Percentiles rank a stretch among this genome's conserved stretches.
These are phyloP conservation scores for Solidago caesia DNA, from an alignment of 129 eudicot species.

Conservation along the genomic window DNA sequence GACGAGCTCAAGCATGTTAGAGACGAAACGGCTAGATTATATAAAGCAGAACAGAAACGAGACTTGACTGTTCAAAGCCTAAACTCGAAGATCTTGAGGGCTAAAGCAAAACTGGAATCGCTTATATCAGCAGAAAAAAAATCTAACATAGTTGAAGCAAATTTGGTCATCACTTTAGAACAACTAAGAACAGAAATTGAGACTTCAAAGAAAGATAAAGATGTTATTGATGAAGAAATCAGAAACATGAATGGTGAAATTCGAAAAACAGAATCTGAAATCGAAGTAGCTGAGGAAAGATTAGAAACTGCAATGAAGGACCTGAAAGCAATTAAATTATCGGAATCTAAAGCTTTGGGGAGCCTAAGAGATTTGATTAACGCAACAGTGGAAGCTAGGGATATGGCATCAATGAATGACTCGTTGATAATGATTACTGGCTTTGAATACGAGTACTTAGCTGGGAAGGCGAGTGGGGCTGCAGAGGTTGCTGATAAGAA, in stretches of 20 bases:
- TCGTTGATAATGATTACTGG: conserved; percentile 54
- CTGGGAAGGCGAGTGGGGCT: conserved; percentile 51
- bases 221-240: conserved; percentile 37
- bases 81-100: conserved; percentile 69
- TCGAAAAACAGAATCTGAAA: conserved; percentile 38
- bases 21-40: conserved; percentile 44
- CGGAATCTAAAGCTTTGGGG: conserved; percentile 57
- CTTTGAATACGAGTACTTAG: conserved; percentile 71
- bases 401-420: conserved; percentile 35
- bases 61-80: conserved; percentile 56
- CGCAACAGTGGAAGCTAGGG: conserved; percentile 46
- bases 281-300: conserved; percentile 46
- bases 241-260: conserved; percentile 41
- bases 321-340: conserved; percentile 45
- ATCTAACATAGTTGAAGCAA: conserved; percentile 40
- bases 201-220: conserved; percentile 44
- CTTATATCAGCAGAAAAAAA: conserved; percentile 46
- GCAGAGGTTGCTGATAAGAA: conserved; percentile 74
- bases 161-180: conserved; percentile 38
- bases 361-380: conserved; percentile 44
- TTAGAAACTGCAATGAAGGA: conserved; percentile 54
- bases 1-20: conserved; percentile 46
- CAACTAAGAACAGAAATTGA: conserved; percentile 51
- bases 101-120: conserved; percentile 58
- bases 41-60: conserved; percentile 49